Evolutionary conservation across 2,329 filamentous ascomycete genomes (phyloP), one percentile per base, ranked within the genome.

Genomic region (Colletotrichum tofieldiae): DNA sequence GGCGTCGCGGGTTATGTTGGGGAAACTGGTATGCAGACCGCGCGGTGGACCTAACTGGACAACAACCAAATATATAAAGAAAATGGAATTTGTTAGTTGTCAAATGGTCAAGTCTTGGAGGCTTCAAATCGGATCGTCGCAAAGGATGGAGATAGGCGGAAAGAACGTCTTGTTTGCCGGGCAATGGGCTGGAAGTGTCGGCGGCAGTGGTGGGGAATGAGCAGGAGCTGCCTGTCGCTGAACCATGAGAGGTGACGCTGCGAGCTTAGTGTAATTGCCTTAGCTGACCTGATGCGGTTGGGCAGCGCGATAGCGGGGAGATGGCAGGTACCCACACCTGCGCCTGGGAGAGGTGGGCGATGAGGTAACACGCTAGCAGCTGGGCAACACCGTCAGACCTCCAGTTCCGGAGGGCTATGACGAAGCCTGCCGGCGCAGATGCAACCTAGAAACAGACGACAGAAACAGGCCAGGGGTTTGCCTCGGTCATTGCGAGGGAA

Each of bases 371-470:
- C 60, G 45, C 60, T 72, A 72, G 70, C 70, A 70, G 41, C 54
- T 8, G 47, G 20, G 60, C 32, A 72, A 64, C 70, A 55, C 65
- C 39, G 59, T 59, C 65, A 62, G 65, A 62, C 65, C 72, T 62
- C 68, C 51, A 54, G 71, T 49, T 59, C 52, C 69, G 49, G 55
- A 51, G 64, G 67, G 71, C 71, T 73, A 71, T 73, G 71, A 73
- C 71, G 71, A 73, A 71, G 71, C 55, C 61, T 37, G 54, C 66
- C 54, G 69, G 45, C 29, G 20, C 56, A 55, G 47, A 63, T 60
- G 29, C 66, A 70, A 64, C 60, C 65, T 55, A 52, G 52, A 54
- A 63, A 49, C 45, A 59, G 41, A 49, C 29, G 37, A 51, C 26
- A 55, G 41, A 47, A 52, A 51, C 51, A 65, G 47, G 52, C 18